phyloP scores from a whole-genome alignment of 163 green algal species.

The Chlorella variabilis region DNA sequence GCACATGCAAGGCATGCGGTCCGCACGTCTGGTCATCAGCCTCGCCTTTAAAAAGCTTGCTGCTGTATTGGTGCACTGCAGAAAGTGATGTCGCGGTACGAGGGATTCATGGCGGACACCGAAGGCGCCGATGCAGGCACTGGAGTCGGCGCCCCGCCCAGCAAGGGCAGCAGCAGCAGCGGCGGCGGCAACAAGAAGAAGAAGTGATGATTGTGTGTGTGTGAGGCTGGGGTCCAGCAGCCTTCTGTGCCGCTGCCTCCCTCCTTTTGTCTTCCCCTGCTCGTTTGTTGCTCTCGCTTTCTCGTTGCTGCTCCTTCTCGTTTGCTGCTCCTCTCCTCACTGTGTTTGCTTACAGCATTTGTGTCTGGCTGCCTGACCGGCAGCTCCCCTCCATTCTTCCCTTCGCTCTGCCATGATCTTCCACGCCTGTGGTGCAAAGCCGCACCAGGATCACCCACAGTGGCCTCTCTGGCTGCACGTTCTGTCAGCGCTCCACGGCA shows the following conservation, averaged over 20 bases:
- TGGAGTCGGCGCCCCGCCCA: not conserved
- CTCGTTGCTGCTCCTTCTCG: not conserved
- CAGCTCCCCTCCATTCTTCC: not conserved
- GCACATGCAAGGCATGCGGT: too few species aligned
- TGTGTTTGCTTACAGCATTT: not conserved
- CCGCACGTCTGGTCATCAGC: not conserved
- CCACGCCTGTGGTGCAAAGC: too few species aligned
- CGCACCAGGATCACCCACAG: too few species aligned
- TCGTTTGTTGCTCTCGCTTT: not conserved
- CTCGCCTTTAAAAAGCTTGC: not conserved
- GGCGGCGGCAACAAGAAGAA: not conserved
- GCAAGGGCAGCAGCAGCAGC: not conserved
- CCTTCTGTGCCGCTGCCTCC: not conserved
- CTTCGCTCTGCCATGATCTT: too few species aligned
- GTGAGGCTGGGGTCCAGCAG: not conserved
- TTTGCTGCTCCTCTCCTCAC: too few species aligned
- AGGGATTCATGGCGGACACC: not conserved
- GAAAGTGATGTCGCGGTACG: not conserved
- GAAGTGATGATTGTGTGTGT: not conserved
- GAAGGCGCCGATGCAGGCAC: not conserved
- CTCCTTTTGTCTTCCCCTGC: not conserved
- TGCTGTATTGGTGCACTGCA: not conserved
- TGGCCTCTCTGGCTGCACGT: too few species aligned
- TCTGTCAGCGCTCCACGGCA: constrained; percentile 53
- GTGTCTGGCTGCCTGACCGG: too few species aligned